Base-by-base conservation (phyloP, 2,329 filamentous ascomycete species). In the Claviceps sp. region DNA sequence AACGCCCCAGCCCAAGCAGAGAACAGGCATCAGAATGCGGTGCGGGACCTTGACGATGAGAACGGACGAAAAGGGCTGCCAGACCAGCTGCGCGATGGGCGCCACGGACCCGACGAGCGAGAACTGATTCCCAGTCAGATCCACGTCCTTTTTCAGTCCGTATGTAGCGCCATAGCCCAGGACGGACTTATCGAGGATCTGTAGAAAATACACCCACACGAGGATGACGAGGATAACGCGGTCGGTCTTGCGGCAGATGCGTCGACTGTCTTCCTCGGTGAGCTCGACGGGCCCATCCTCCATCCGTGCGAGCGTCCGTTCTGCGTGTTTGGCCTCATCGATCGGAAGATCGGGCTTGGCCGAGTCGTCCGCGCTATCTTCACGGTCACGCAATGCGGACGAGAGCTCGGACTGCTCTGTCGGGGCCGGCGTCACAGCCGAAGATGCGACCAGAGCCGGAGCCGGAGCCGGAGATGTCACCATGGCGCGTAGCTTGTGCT, bases 21-120 rank as follows among this genome's bases (percentile, higher is more conserved):
- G 65, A 0, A 57, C 46, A 0, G 79, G 73, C 76, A 82, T 80
- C 10, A 83, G 64, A 37, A 79, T 75, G 1, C 76, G 71, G 56
- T 78, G 78, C 0, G 78, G 79, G 0, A 83, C 72, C 57, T 76
- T 80, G 56, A 83, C 77, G 54, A 83, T 82, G 37, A 83, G 69
- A 52, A 73, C 71, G 0, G 76, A 77, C 0, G 78, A 80, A 54
- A 82, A 77, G 0, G 79, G 79, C 55, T 81, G 76, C 76, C 78
- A 81, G 44, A 66, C 74, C 39, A 83, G 70, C 61, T 83, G 78
- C 1, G 78, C 78, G 24, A 83, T 78, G 1, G 78, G 70, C 0
- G 73, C 68, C 42, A 82, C 78, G 5, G 76, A 80, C 24, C 76
- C 74, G 22, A 82, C 63, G 19, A 81, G 63, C 0, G 77, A 78